Conservation (phyloP, 108 stramenopile genomes). For the Pseudonitzschia multiseries region DNA sequence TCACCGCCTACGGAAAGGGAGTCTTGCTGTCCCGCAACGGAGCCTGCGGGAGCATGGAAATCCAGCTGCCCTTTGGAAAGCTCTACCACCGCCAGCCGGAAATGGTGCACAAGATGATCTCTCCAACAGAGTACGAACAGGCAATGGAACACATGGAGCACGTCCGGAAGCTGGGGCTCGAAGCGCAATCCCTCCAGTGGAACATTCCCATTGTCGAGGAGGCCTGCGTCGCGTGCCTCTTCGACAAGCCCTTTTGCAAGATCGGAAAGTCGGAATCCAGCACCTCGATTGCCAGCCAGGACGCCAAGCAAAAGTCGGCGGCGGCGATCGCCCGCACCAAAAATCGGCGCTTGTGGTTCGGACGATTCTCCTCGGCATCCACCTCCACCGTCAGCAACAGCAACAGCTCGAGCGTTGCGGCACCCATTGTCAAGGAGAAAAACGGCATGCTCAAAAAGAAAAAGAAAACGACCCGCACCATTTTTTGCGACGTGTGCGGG, state of each 20-base stretch:
- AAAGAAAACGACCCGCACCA: conserved; percentile 7
- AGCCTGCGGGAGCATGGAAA: conserved; percentile 13
- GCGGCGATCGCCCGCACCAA: neutral
- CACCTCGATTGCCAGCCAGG: conserved; percentile 7
- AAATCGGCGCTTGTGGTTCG: neutral
- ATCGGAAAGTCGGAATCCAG: neutral
- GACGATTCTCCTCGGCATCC: neutral
- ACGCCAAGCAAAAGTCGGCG: neutral
- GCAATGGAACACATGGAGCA: conserved; percentile 41
- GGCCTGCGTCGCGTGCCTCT: conserved; percentile 30
- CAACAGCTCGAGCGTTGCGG: neutral
- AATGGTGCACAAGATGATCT: conserved; percentile 27
- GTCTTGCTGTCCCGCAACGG: neutral
- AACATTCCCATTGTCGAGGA: conserved; percentile 18
- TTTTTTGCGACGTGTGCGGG: conserved; percentile 37
- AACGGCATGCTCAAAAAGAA: neutral
- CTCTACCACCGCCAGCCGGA: conserved; percentile 18
- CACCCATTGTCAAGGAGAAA: neutral
- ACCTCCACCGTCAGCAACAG: neutral
- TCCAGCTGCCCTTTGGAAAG: conserved; percentile 12
- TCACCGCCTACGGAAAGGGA: conserved; percentile 21
- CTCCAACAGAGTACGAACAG: conserved; percentile 13
- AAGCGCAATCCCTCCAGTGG: conserved; percentile 25
- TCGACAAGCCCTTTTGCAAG: conserved; percentile 29
- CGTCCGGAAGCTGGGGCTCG: conserved; percentile 24